phyloP scores from a whole-genome alignment of 345 rosid species.

The Heritiera littoralis region DNA sequence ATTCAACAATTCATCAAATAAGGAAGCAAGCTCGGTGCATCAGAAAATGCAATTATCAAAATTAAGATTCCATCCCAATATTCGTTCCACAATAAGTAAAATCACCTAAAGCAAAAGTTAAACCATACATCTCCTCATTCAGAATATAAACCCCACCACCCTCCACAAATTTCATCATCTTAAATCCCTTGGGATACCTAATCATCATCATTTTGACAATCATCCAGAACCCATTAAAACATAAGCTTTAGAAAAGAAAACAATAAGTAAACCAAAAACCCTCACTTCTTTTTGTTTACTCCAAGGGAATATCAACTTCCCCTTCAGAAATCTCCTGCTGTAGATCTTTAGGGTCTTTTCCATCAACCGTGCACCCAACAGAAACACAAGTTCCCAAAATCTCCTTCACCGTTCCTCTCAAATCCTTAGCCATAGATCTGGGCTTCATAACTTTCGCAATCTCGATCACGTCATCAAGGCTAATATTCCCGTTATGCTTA shows the following conservation, averaged over 20 bases:
- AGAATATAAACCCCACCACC: not conserved
- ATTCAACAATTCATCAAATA: not conserved
- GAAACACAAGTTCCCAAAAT: slow-evolving; percentile 75
- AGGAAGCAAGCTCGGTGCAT: not conserved
- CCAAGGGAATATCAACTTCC: slow-evolving; percentile 56
- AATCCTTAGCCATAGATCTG: slow-evolving; percentile 69
- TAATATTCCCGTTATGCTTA: slow-evolving; percentile 61
- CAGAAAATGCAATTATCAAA: not conserved
- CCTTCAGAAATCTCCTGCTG: slow-evolving; percentile 70
- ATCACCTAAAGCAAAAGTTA: not conserved
- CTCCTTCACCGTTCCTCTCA: slow-evolving; percentile 69
- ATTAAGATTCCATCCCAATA: not conserved
- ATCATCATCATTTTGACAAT: slow-evolving; percentile 20
- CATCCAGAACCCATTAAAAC: slow-evolving; percentile 40
- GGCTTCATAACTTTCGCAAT: slow-evolving; percentile 70
- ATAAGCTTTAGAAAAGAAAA: slow-evolving; percentile 16
- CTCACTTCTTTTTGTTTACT: slow-evolving; percentile 28
- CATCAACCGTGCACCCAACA: slow-evolving; percentile 77
- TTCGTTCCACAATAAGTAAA: not conserved
- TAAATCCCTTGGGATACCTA: slow-evolving; percentile 11
- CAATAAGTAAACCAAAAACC: slow-evolving; percentile 25
- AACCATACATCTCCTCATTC: slow-evolving; percentile 32
- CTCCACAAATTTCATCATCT: not conserved
- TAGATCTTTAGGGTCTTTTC: slow-evolving; percentile 65
- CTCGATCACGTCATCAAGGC: slow-evolving; percentile 73